phyloP scores from a whole-genome alignment of 1,284 basidiomycete species.

The Ceratobasidium sp. region DNA sequence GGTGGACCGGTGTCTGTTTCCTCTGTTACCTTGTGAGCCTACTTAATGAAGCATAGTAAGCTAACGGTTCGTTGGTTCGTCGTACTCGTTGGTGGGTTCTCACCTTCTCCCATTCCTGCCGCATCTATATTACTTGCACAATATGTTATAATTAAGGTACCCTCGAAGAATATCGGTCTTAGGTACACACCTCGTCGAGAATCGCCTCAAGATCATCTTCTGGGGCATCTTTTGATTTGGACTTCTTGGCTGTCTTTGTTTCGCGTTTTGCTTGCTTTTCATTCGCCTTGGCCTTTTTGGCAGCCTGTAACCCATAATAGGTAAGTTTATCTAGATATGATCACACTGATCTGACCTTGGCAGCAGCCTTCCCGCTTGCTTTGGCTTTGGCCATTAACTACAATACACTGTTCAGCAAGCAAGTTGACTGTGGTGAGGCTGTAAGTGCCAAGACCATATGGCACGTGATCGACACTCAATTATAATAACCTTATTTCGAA shows the following conservation, averaged over 20 bases:
- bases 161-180: background rate
- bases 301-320: constrained; percentile 58
- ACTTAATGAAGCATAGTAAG: constrained; percentile 51
- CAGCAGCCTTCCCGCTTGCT: constrained; percentile 62
- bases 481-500: background rate
- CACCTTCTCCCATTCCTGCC: constrained; percentile 74
- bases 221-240: constrained; percentile 60
- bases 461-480: background rate
- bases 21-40: constrained; percentile 77
- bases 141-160: constrained; percentile 49
- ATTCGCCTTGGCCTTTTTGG: constrained; percentile 78
- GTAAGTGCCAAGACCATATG: background rate
- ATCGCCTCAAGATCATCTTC: constrained; percentile 84
- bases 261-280: constrained; percentile 79
- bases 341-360: constrained; percentile 49
- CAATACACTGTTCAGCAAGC: background rate
- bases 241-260: constrained; percentile 70
- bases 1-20: constrained; percentile 85
- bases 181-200: constrained; percentile 72
- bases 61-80: no score
- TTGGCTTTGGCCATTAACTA: constrained; percentile 52
- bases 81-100: background rate
- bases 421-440: no score
- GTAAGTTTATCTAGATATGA: background rate
- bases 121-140: constrained; percentile 66